Conservation (phyloP, 441 rosid species). For the Pelargonium citronellum region DNA sequence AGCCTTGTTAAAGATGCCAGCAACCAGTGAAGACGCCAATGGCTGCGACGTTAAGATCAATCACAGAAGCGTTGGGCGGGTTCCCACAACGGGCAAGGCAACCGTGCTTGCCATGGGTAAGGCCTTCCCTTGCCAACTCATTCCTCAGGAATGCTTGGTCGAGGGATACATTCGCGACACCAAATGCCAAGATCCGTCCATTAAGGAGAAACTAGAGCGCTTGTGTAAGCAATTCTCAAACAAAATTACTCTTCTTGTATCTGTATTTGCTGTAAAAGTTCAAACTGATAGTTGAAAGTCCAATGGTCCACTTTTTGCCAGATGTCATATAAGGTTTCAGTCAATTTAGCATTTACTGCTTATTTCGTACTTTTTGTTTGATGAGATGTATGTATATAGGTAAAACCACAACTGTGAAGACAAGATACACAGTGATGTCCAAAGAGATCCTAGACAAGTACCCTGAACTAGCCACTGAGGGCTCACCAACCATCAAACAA, state of each 20-base stretch:
- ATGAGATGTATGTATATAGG: conserved; percentile 34
- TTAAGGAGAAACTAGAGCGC: conserved; percentile 69
- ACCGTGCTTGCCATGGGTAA: conserved; percentile 79
- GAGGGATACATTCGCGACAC: conserved; percentile 86
- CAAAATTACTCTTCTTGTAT: too few relatives aligned
- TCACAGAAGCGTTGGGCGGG: neutral
- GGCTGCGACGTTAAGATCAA: neutral
- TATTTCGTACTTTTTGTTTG: neutral
- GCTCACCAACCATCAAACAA: conserved; percentile 70
- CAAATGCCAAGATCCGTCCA: conserved; percentile 83
- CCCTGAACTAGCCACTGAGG: conserved; percentile 80
- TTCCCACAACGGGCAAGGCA: conserved; percentile 47
- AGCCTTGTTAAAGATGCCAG: neutral
- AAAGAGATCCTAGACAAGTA: conserved; percentile 74
- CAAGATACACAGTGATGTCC: conserved; percentile 93
- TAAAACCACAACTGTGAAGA: conserved; percentile 86
- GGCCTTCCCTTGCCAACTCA: conserved; percentile 94
- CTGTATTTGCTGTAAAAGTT: neutral
- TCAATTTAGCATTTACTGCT: too few relatives aligned
- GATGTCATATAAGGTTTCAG: too few relatives aligned
- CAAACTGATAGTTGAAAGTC: too few relatives aligned
- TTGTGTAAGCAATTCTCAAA: conserved; percentile 43
- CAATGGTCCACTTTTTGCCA: too few relatives aligned
- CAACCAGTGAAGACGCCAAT: neutral
- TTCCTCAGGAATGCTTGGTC: conserved; percentile 85